Evolutionary conservation across 1,139 yeast genomes (phyloP).

Genomic region (Schwanniomyces etchellsii): DNA sequence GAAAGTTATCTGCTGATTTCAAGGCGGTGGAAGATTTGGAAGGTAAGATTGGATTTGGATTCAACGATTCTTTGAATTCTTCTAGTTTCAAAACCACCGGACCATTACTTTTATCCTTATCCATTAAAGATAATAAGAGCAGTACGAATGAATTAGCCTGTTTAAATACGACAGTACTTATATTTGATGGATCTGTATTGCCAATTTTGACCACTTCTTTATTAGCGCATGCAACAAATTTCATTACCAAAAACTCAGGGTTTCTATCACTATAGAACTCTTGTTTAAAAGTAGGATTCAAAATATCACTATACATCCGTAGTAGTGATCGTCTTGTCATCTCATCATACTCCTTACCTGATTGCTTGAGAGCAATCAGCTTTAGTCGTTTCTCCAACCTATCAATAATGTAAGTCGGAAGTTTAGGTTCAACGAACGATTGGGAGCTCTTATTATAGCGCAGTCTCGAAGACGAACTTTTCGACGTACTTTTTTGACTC

Average conservation of each 20-base stretch:
- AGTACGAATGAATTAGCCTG: conserved; percentile 58
- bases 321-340: conserved; percentile 42
- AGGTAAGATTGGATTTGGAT: conserved; percentile 22
- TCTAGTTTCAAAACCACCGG: conserved; percentile 36
- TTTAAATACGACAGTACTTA: conserved; percentile 42
- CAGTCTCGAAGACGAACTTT: background rate
- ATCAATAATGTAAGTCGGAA: conserved; percentile 46
- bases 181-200: conserved; percentile 30
- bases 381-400: conserved; percentile 46
- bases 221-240: conserved; percentile 59
- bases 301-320: conserved; percentile 56
- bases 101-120: conserved; percentile 38
- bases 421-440: conserved; percentile 5
- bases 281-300: conserved; percentile 42
- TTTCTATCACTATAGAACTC: conserved; percentile 38
- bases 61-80: conserved; percentile 36
- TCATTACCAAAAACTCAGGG: conserved; percentile 61
- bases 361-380: conserved; percentile 49
- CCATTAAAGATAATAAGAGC: conserved; percentile 44
- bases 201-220: conserved; percentile 56
- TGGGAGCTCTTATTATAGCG: background rate
- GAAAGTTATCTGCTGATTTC: conserved; percentile 6
- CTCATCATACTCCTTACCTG: conserved; percentile 31
- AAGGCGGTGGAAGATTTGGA: conserved; percentile 7
- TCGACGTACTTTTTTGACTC: background rate